phyloP scores from a whole-genome alignment of 148 eudicot genomes.

The Rhododendron williamsianum region DNA sequence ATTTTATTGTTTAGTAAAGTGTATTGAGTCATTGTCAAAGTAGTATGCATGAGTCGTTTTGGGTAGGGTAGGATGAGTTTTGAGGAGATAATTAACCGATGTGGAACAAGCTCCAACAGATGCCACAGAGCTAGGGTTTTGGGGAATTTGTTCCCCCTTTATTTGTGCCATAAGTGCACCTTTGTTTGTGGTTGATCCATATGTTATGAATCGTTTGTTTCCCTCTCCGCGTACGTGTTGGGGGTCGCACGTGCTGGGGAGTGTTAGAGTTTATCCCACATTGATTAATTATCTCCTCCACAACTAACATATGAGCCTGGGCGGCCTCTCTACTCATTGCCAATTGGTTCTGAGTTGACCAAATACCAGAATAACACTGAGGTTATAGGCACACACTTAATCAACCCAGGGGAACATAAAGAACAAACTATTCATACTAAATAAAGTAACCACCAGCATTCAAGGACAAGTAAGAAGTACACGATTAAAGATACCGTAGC shows the following conservation, averaged over 20 bases:
- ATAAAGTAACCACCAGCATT: not conserved
- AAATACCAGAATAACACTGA: not conserved
- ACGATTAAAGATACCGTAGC: not conserved
- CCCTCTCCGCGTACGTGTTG: not conserved
- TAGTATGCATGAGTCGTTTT: no score
- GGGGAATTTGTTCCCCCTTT: not conserved
- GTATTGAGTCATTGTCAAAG: no score
- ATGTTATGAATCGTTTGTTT: no score
- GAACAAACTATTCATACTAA: not conserved
- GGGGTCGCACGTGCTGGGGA: not conserved
- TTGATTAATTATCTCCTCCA: not conserved
- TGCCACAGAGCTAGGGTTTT: not conserved
- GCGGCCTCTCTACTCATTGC: not conserved
- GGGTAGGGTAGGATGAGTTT: no score
- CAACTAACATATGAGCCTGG: not conserved
- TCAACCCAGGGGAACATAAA: not conserved
- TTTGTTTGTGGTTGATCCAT: no score
- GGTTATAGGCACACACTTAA: not conserved
- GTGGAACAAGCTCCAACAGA: not conserved
- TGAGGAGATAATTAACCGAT: not conserved
- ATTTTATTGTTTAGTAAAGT: no score
- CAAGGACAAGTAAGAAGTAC: not conserved
- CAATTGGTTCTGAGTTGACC: not conserved
- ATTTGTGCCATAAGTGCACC: no score
- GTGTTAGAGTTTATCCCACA: not conserved